Conservation (phyloP, 495 filamentous ascomycete genomes). For the Penicillium samsonianum region DNA sequence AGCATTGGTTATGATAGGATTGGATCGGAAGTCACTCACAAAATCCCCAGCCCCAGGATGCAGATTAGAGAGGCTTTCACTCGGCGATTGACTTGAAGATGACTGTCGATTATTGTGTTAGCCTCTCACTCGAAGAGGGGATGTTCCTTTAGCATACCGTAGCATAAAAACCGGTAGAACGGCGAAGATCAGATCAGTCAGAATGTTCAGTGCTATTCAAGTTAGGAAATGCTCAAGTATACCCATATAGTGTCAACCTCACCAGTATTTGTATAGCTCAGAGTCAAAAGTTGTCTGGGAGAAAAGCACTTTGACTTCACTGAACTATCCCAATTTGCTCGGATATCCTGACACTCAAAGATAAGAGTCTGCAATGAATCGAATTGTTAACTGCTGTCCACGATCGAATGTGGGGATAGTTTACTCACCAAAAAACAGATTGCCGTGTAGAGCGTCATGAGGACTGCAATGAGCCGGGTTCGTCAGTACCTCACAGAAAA, state of each 20-base stretch:
- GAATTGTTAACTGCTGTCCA: background rate
- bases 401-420: background rate
- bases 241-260: background rate
- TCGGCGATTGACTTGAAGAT: slow-evolving; percentile 45
- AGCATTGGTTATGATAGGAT: background rate
- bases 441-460: slow-evolving; percentile 44
- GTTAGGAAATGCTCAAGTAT: slow-evolving; percentile 12
- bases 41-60: slow-evolving; percentile 46
- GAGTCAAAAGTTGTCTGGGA: slow-evolving; percentile 24
- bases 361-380: slow-evolving; percentile 20
- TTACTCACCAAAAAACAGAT: slow-evolving; percentile 29
- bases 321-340: slow-evolving; percentile 36
- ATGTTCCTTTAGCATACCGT: slow-evolving; percentile 13
- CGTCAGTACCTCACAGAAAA: background rate
- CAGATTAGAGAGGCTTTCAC: slow-evolving; percentile 42
- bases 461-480: slow-evolving; percentile 25
- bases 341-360: slow-evolving; percentile 28
- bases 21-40: slow-evolving; percentile 28
- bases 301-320: slow-evolving; percentile 40
- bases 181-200: slow-evolving; percentile 47
- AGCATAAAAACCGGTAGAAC: slow-evolving; percentile 45
- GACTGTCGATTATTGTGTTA: slow-evolving; percentile 26
- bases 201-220: slow-evolving; percentile 38
- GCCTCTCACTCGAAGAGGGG: background rate
- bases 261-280: slow-evolving; percentile 42